Evolutionary conservation across 2,329 filamentous ascomycete species (phyloP).

Genomic region (Fusarium sp.): DNA sequence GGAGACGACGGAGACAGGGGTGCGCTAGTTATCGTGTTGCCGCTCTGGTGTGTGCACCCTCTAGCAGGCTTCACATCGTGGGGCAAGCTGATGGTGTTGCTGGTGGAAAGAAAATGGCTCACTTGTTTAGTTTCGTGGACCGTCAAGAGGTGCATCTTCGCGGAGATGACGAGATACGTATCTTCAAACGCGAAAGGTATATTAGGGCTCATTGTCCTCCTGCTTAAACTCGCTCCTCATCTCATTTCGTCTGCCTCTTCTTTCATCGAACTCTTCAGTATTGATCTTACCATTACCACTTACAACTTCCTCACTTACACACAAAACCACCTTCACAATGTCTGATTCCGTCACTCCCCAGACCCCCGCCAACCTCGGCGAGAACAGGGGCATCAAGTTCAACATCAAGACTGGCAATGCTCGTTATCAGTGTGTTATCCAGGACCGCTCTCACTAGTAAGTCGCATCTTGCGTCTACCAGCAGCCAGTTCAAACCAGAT

Average conservation of each 20-base stretch:
- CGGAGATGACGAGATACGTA: slow-evolving; percentile 46
- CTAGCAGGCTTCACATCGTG: slow-evolving; percentile 47
- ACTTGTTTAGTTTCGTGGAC: slow-evolving; percentile 48
- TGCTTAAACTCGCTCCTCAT: background rate
- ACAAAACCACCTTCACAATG: slow-evolving; percentile 41
- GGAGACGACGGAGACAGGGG: slow-evolving; percentile 31
- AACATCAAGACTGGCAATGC: slow-evolving; percentile 61
- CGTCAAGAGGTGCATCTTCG: slow-evolving; percentile 34
- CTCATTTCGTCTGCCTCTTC: slow-evolving; percentile 4
- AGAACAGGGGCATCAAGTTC: slow-evolving; percentile 62
- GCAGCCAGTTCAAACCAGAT: background rate
- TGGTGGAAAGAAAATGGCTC: slow-evolving; percentile 50
- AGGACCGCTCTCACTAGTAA: slow-evolving; percentile 63
- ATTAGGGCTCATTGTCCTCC: slow-evolving; percentile 43
- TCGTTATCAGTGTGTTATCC: slow-evolving; percentile 59
- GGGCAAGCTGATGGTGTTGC: slow-evolving; percentile 47
- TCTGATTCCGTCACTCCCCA: slow-evolving; percentile 37
- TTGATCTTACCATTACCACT: slow-evolving; percentile 9
- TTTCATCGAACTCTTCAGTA: background rate
- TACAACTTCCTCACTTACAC: slow-evolving; percentile 15
- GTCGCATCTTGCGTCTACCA: slow-evolving; percentile 34
- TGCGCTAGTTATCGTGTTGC: slow-evolving; percentile 29
- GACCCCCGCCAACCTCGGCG: slow-evolving; percentile 51
- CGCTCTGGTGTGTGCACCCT: slow-evolving; percentile 36
- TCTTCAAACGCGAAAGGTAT: slow-evolving; percentile 44